Percentiles rank a stretch among this genome's conserved stretches.
phyloP scores from a whole-genome alignment of 306 rosid genomes.

The Canavalia gladiata region DNA sequence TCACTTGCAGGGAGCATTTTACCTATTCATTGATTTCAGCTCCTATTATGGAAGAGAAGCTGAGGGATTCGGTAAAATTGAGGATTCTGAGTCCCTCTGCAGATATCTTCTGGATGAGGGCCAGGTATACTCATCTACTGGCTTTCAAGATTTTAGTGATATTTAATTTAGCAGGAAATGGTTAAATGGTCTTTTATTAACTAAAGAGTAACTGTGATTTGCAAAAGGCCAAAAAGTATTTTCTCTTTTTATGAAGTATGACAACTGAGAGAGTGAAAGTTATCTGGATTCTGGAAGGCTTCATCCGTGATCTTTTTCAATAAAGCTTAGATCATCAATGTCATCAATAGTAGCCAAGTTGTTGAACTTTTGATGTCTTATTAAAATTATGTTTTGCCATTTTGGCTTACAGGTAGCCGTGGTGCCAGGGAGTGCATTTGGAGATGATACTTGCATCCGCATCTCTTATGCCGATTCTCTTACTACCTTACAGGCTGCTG shows the following conservation, averaged over 20 bases:
- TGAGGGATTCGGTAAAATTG: conserved; percentile 87
- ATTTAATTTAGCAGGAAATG: background rate
- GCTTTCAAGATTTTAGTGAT: background rate
- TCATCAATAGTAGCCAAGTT: background rate
- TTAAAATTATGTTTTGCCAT: conserved; percentile 11
- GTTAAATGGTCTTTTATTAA: conserved; percentile 3
- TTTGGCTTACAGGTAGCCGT: conserved; percentile 79
- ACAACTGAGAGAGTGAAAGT: background rate
- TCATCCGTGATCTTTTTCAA: background rate
- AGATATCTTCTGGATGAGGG: conserved; percentile 82
- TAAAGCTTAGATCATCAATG: background rate
- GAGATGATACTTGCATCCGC: conserved; percentile 87
- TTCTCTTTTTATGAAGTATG: conserved; percentile 5
- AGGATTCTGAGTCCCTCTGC: conserved; percentile 86
- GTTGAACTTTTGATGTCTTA: conserved; percentile 4
- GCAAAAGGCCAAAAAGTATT: conserved; percentile 15
- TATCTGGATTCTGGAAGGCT: background rate
- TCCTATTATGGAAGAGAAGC: conserved; percentile 80
- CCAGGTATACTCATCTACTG: conserved; percentile 66
- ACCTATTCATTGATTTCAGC: conserved; percentile 91
- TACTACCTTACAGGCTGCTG: conserved; percentile 77
- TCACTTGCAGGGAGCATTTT: conserved; percentile 89
- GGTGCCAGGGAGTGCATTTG: conserved; percentile 95
- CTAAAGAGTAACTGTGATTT: background rate
- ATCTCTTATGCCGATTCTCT: conserved; percentile 94